Percentiles rank a stretch among this genome's conserved stretches.
These are phyloP conservation scores for Amanita muscaria DNA, from an alignment of 768 basidiomycete species.

Conservation along the genomic window DNA sequence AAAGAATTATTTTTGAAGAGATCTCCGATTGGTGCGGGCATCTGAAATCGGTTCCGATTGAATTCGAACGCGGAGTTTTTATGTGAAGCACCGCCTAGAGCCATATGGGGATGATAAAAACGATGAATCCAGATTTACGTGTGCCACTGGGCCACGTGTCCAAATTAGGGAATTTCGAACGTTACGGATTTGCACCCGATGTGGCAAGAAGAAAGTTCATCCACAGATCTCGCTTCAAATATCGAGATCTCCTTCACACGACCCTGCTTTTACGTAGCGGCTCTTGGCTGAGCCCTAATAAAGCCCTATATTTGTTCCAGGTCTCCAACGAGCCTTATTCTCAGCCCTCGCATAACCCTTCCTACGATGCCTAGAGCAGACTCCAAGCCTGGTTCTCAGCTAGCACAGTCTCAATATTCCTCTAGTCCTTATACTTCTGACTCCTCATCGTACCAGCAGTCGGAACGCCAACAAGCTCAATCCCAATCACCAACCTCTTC, in stretches of 20 bases:
- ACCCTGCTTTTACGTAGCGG: slow-evolving; percentile 5
- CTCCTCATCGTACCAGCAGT: slow-evolving; percentile 19
- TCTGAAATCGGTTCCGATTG: slow-evolving; percentile 8
- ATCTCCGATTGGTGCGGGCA: slow-evolving; percentile 8
- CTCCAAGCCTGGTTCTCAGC: slow-evolving; percentile 21
- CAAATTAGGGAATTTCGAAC: slow-evolving; percentile 7
- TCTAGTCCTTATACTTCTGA: slow-evolving; percentile 16
- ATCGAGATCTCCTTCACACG: slow-evolving; percentile 5
- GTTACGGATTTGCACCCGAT: slow-evolving; percentile 9
- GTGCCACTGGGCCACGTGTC: slow-evolving; percentile 8
- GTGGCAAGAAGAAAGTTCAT: slow-evolving; percentile 4
- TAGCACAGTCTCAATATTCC: slow-evolving; percentile 26
- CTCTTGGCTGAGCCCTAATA: slow-evolving; percentile 6
- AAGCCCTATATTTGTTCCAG: slow-evolving; percentile 9
- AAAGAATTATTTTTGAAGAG: background rate
- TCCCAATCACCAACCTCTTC: slow-evolving; percentile 1
- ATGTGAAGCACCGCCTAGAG: background rate
- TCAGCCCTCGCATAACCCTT: slow-evolving; percentile 11
- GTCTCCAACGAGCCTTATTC: slow-evolving; percentile 5
- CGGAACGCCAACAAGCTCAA: slow-evolving; percentile 4
- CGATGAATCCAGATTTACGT: slow-evolving; percentile 8
- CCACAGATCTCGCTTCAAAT: slow-evolving; percentile 1
- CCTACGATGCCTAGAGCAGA: slow-evolving; percentile 31
- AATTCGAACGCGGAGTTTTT: slow-evolving; percentile 5
- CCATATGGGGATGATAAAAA: slow-evolving; percentile 5